Conservation (phyloP, 768 basidiomycete species). For the Boletus reticuloceps region DNA sequence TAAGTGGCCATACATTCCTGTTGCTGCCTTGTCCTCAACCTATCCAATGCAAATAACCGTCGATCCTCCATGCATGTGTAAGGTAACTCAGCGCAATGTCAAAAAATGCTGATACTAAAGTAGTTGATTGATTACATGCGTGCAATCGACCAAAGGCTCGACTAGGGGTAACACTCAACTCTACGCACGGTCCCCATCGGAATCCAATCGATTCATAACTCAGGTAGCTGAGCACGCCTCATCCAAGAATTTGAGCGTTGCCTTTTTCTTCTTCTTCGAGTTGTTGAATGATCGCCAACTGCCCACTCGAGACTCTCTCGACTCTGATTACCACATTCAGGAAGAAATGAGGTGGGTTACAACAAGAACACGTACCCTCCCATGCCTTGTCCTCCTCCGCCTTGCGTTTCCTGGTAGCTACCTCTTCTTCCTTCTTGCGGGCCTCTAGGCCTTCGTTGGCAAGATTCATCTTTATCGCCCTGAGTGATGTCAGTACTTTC, state of each 20-base stretch:
- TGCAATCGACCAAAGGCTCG: conserved; percentile 1
- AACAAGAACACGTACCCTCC: conserved; percentile 61
- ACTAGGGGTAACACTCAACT: conserved; percentile 14
- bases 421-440: conserved; percentile 88
- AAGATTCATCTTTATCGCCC: conserved; percentile 86
- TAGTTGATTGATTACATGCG: conserved; percentile 8
- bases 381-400: conserved; percentile 84
- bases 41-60: too few species aligned
- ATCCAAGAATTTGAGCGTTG: conserved; percentile 67
- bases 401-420: conserved; percentile 74
- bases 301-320: conserved; percentile 76
- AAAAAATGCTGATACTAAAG: background rate
- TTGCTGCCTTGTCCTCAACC: too few species aligned
- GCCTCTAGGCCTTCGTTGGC: conserved; percentile 93
- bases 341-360: background rate
- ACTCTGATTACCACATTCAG: conserved; percentile 41
- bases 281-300: conserved; percentile 76
- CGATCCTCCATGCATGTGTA: too few species aligned
- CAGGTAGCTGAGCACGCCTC: conserved; percentile 20
- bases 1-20: too few species aligned
- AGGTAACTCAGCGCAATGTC: too few species aligned
- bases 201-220: too few species aligned
- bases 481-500: conserved; percentile 28
- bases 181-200: background rate
- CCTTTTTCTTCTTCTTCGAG: conserved; percentile 84